Evolutionary conservation across 2,329 filamentous ascomycete species (phyloP), one percentile per base, ranked within the genome.

Genomic region (Leptoxyphium fumago): DNA sequence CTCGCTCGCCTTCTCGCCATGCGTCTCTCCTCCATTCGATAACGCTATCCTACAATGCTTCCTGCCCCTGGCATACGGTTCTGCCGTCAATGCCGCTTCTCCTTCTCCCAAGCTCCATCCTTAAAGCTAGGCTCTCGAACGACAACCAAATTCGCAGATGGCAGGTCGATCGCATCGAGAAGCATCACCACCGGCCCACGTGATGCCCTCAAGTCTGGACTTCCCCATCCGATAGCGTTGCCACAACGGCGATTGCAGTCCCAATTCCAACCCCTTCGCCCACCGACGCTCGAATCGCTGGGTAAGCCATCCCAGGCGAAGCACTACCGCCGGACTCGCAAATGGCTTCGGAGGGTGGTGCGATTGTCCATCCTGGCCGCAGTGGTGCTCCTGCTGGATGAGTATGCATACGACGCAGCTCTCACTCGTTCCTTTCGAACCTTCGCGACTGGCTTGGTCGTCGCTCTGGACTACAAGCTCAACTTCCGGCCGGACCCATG

Each of bases 381-480:
- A 28, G 59, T 72, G 5, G 61, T 78, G 43, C 93, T 85, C 60
- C 63, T 76, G 9, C 56, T 81, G 47, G 91, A 98, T 64, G 74
- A 64, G 11, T 74, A 82, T 50, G 71, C 84, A 57, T 93, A 91
- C 63, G 84, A 86, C 42, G 81, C 84, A 1, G 82, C 84, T 10
- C 66, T 94, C 21, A 77, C 74, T 32, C 82, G 91, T 45, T 89
- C 84, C 18, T 63, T 83, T 38, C 81, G 82, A 38, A 95, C 91
- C 0, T 94, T 96, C 61, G 72, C 74, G 36, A 77, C 77, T 2
- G 89, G 87, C 7, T 67, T 94, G 10, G 59, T 88, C 39, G 83
- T 94, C 13, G 89, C 88, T 1, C 58, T 88, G 18, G 91, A 98
- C 67, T 96, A 98, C 70, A 96, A 95, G 67, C 70, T 96, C 62